Evolutionary conservation across 176 grass and related monocot genomes (phyloP).

Genomic region (Triticum turgidum): DNA sequence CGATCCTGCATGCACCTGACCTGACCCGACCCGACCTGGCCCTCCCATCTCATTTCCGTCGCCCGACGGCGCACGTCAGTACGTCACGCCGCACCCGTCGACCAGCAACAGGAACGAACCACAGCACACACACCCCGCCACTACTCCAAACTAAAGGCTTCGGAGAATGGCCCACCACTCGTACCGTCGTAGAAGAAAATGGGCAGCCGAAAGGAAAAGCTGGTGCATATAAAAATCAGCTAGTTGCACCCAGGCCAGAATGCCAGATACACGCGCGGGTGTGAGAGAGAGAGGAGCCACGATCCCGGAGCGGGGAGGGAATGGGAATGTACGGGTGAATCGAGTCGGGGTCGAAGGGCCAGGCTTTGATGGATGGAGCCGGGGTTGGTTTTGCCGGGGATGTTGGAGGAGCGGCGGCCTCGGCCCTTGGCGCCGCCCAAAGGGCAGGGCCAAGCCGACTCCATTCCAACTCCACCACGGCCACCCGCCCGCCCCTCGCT

Average conservation of each 20-base stretch:
- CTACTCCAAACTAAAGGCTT: background rate
- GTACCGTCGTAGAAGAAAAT: background rate
- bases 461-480: background rate
- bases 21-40: background rate
- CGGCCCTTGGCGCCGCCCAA: conserved; percentile 35
- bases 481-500: background rate
- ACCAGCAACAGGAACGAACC: background rate
- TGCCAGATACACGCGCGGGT: background rate
- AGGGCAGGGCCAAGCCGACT: conserved; percentile 4
- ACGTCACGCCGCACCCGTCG: conserved; percentile 26
- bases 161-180: background rate
- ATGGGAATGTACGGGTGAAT: background rate
- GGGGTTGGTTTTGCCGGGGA: background rate
- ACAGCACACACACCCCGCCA: background rate
- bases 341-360: background rate
- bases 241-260: conserved; percentile 5
- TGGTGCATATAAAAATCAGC: background rate
- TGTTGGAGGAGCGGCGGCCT: conserved; percentile 26
- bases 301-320: background rate
- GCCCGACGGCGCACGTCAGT: conserved; percentile 29
- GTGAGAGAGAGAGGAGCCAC: background rate
- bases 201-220: conserved; percentile 27
- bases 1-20: background rate
- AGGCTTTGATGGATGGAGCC: background rate
- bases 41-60: background rate